Evolutionary conservation across 805 yeast genomes (phyloP), one percentile per base, ranked within the genome.

Genomic region (Yamadazyma nakazawae): DNA sequence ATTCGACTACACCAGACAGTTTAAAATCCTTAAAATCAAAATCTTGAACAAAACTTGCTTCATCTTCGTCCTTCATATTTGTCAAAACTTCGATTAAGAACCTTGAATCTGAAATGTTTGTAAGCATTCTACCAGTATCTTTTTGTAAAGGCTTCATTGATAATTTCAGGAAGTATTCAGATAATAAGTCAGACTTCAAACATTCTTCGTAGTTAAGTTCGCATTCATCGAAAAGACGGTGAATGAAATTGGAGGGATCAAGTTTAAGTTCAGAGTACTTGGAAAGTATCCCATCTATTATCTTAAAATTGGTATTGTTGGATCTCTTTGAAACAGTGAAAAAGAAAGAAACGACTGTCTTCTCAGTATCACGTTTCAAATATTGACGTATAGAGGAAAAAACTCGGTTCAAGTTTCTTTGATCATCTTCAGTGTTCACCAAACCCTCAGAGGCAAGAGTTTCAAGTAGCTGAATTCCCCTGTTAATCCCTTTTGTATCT

Each of bases 101-200:
- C 18, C 41, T 36, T 7, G 56, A 49, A n/a, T 51, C 47, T 18
- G 58, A 37, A 31, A 53, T 57, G 12, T 51, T 46, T 34, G 54
- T 56, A 2, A 66, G 47, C 30, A 67, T 30, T 2, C 48, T 43
- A 18, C 58, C 50, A 36, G 68, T 72, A 2, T 40, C 35, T 0
- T 34, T 18, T 4, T 21, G 32, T 24, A 35, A 34, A 8, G 41
- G 37, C 12, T 45, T 18, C 11, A 36, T 16, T 1, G 73, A 64
- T 17, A 75, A 52, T 3, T 51, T 35, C 19, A 61, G 58, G 12
- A 79, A 48, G 36, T 66, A 64, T 1, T 54, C 45, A 5, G 66
- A 48, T 4, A 77, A 56, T 19, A 39, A 37, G 19, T 43, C 47
- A 3, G 48, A 44, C 30, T 42, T 42, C 19, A 28, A 31, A 5